Conservation (phyloP, 805 yeast species). For the Kodamaea leandrae region DNA sequence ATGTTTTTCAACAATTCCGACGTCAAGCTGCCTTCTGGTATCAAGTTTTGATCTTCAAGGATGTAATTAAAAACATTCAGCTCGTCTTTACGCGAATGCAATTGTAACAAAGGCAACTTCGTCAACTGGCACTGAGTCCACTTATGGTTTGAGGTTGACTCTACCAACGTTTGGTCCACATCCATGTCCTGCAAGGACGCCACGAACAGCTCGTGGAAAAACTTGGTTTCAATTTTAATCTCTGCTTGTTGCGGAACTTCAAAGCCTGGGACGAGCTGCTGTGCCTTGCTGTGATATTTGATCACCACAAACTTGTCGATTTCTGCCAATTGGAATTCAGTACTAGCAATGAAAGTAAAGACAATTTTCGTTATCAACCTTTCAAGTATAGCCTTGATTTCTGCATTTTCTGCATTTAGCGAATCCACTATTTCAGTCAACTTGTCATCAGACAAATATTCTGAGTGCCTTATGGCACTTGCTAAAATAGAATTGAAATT, state of each 20-base stretch:
- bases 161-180: conserved; percentile 16
- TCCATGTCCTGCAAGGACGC: conserved; percentile 16
- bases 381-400: conserved; percentile 17
- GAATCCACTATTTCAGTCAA: conserved; percentile 1
- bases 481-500: conserved; percentile 22
- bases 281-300: conserved; percentile 13
- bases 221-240: conserved; percentile 28
- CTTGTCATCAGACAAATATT: conserved; percentile 3
- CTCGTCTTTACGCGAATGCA: conserved; percentile 34
- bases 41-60: conserved; percentile 7
- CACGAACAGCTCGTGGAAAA: conserved; percentile 33
- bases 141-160: conserved; percentile 31
- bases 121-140: conserved; percentile 41
- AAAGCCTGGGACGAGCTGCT: conserved; percentile 1
- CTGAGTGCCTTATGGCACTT: conserved; percentile 15
- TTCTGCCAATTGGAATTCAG: conserved; percentile 5
- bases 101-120: conserved; percentile 33
- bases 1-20: conserved; percentile 21
- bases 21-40: conserved; percentile 13
- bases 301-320: conserved; percentile 24
- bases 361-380: conserved; percentile 21
- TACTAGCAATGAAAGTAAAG: conserved; percentile 9
- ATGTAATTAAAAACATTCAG: conserved; percentile 29
- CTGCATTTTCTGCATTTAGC: conserved; percentile 18
- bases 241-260: conserved; percentile 15